Conservation (phyloP, 441 rosid genomes). For the Lepidium campestre region DNA sequence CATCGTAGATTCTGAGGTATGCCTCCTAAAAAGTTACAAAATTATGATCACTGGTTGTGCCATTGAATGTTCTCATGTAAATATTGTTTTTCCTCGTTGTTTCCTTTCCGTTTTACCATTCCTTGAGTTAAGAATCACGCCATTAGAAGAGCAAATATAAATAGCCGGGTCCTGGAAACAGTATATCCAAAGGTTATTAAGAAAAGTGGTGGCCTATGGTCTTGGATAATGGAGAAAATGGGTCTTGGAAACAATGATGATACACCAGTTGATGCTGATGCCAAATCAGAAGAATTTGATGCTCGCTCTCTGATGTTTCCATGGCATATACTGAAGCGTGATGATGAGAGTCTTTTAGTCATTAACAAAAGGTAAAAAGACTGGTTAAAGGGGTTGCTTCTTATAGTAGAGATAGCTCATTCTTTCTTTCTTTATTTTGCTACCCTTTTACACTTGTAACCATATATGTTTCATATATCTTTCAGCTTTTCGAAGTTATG, state of each 20-base stretch:
- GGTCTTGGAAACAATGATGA: constrained; percentile 45
- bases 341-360: constrained; percentile 44
- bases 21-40: constrained; percentile 5
- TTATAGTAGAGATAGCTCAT: background rate
- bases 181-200: constrained; percentile 55
- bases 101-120: constrained; percentile 15
- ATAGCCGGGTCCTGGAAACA: constrained; percentile 77
- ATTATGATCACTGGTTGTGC: background rate
- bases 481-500: constrained; percentile 77
- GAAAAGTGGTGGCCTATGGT: constrained; percentile 50
- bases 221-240: constrained; percentile 59
- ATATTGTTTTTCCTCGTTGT: constrained; percentile 2
- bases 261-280: constrained; percentile 26
- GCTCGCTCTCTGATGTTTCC: constrained; percentile 52
- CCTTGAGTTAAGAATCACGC: constrained; percentile 68
- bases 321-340: constrained; percentile 78
- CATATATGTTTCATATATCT: constrained; percentile 3
- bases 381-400: background rate
- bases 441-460: background rate
- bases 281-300: constrained; percentile 45
- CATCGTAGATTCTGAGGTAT: constrained; percentile 92
- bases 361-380: constrained; percentile 52
- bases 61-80: background rate
- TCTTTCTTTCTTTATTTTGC: background rate
- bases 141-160: constrained; percentile 83